A percentile compares a stretch with the other conserved stretches of the same genome.
Evolutionary conservation across 2,329 filamentous ascomycete genomes (phyloP).

Genomic region (Phialemonium atrogriseum): DNA sequence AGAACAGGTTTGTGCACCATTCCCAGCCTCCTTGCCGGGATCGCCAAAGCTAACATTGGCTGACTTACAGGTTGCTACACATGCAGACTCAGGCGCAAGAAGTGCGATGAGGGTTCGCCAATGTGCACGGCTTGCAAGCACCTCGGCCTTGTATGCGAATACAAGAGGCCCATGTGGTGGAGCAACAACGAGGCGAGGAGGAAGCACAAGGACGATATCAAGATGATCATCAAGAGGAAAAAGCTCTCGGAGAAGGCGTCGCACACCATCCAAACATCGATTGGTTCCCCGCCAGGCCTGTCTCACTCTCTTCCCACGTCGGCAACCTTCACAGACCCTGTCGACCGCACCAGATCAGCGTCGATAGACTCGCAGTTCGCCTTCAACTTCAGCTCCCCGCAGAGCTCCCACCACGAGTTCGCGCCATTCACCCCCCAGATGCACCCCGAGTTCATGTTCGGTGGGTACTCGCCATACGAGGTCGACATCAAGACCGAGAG

Average conservation of each 20-base stretch:
- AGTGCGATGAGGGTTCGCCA: slow-evolving; percentile 58
- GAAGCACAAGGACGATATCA: slow-evolving; percentile 89
- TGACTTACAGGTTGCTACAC: slow-evolving; percentile 53
- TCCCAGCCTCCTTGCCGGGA: slow-evolving; percentile 8
- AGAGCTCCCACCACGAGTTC: slow-evolving; percentile 41
- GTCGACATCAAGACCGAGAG: slow-evolving; percentile 94
- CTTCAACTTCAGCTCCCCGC: slow-evolving; percentile 65
- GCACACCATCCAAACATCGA: slow-evolving; percentile 43
- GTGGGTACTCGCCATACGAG: slow-evolving; percentile 70
- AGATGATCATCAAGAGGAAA: slow-evolving; percentile 94
- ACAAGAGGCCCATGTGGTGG: slow-evolving; percentile 97
- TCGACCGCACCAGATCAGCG: slow-evolving; percentile 63
- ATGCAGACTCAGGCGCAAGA: slow-evolving; percentile 58
- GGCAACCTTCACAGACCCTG: slow-evolving; percentile 67
- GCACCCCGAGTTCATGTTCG: slow-evolving; percentile 51
- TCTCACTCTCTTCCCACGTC: slow-evolving; percentile 77
- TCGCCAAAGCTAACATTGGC: slow-evolving; percentile 20
- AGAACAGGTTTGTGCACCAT: slow-evolving; percentile 67
- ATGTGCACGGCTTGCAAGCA: slow-evolving; percentile 59
- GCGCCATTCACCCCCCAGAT: slow-evolving; percentile 56
- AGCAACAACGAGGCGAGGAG: slow-evolving; percentile 81
- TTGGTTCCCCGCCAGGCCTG: slow-evolving; percentile 65
- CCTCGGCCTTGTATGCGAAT: slow-evolving; percentile 84
- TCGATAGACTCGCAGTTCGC: slow-evolving; percentile 76
- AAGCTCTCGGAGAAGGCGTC: slow-evolving; percentile 84